Evolutionary conservation across 1,284 basidiomycete species (phyloP), one percentile per base, ranked within the genome.

Genomic region (Peniophora sp.): DNA sequence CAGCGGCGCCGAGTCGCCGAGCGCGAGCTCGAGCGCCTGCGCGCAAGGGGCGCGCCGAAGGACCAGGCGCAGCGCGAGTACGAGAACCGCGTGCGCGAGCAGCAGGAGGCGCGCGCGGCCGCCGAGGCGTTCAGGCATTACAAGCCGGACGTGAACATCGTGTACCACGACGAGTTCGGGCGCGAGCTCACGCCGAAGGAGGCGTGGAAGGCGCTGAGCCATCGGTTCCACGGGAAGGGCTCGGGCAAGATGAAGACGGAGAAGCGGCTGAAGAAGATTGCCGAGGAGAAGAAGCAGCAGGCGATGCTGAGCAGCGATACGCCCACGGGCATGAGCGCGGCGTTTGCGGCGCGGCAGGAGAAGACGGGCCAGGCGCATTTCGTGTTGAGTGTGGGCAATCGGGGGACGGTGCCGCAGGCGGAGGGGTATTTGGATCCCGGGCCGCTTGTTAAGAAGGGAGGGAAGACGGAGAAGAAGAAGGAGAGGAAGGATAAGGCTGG

Each of bases 161-260:
- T 89, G 53, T 99, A 99, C 68, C 88, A 96, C 58, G 97, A 99
- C 66, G 94, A 97, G 68, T 92, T 92, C 64, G 97, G 97, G n/a
- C 78, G 94, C 18, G 68, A 76, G 55, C 74, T 98, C 64, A 91
- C 88, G 22, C 84, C 86, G 32, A 98, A 98, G 74, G 97, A 99
- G 70, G 93, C 94, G 12, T 97, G 94, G 93, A 96, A 96, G 70
- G 90, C 89, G 20, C 72, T 97, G 48, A 92, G 88, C 49, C 94
- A 97, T 68, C 90, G 92, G 63, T 97, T 97, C 80, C 94, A 97
- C 60, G 94, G 94, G 35, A 97, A 97, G 68, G 91, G 91, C 1
- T 88, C 85, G 1, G 94, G 94, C 3, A 88, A 86, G 70, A 90
- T 89, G 81, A 97, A 97, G 78, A 92, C 87, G 34, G 93, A 96